These are phyloP conservation scores for Chenopodium quinoa DNA, from an alignment of 148 eudicot species.

Conservation along the genomic window DNA sequence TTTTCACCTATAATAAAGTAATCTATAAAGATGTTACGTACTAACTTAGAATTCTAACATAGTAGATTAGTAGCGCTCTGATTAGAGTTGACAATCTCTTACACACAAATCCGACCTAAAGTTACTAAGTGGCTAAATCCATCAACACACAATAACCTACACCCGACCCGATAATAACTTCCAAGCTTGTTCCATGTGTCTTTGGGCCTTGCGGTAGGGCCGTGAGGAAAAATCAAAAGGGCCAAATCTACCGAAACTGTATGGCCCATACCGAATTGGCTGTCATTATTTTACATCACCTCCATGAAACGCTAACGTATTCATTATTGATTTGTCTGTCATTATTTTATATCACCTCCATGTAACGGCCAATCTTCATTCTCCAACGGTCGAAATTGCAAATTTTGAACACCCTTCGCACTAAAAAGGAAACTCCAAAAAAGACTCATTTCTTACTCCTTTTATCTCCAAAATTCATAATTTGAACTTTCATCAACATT, in stretches of 20 bases:
- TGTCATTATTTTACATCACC: neutral
- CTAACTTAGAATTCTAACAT: too few relatives aligned
- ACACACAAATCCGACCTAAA: too few relatives aligned
- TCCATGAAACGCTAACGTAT: neutral
- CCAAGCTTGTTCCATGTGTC: too few relatives aligned
- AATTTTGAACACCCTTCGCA: conserved; percentile 18
- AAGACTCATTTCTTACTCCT: neutral
- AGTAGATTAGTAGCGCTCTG: too few relatives aligned
- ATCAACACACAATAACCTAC: too few relatives aligned
- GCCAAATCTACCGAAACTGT: neutral
- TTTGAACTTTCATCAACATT: neutral
- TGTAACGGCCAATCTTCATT: neutral
- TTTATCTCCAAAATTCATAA: neutral
- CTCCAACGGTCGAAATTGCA: conserved; percentile 39
- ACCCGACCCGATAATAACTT: too few relatives aligned
- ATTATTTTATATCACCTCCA: neutral
- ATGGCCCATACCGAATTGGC: neutral
- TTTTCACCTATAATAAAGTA: too few relatives aligned
- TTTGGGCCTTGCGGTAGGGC: too few relatives aligned
- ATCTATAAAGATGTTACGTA: too few relatives aligned
- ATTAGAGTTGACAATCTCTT: too few relatives aligned
- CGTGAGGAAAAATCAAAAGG: too few relatives aligned
- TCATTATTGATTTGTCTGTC: neutral
- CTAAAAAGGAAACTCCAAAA: conserved; percentile 17
- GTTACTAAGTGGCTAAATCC: too few relatives aligned